A percentile compares a stretch with the other conserved stretches of the same genome.
Conservation (phyloP, 2,329 filamentous ascomycete species). For the Plenodomus biglobosus region DNA sequence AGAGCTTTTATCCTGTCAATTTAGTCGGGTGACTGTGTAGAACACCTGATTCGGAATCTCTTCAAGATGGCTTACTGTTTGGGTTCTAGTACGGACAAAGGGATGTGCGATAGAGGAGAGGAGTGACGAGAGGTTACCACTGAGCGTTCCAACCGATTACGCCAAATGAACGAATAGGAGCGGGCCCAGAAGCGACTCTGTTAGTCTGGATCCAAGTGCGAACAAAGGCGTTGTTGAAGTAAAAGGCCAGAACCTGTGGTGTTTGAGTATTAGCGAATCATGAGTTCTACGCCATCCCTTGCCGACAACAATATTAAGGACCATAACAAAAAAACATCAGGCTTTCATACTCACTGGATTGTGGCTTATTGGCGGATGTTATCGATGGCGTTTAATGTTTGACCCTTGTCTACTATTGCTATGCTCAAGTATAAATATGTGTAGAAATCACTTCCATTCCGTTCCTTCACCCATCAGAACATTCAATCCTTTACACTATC, state of each 20-base stretch:
- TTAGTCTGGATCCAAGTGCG: background rate
- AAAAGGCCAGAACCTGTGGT: background rate
- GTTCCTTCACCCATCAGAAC: slow-evolving; percentile 14
- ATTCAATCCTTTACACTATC: slow-evolving; percentile 22
- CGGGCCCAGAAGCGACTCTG: too few relatives aligned
- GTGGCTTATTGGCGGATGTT: background rate
- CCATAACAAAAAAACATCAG: slow-evolving; percentile 14
- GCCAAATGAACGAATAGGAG: too few relatives aligned
- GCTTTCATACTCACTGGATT: background rate
- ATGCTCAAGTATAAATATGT: slow-evolving; percentile 16
- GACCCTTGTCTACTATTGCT: background rate
- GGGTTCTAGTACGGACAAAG: too few relatives aligned
- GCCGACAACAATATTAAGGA: slow-evolving; percentile 22
- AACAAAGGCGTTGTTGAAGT: background rate
- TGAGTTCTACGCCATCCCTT: background rate
- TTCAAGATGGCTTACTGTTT: too few relatives aligned
- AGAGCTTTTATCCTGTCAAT: too few relatives aligned
- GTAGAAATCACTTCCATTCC: background rate
- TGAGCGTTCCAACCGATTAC: too few relatives aligned
- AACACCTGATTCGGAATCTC: too few relatives aligned
- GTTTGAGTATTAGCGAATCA: background rate
- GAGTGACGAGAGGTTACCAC: too few relatives aligned
- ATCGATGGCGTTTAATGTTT: background rate
- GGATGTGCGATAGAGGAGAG: too few relatives aligned
- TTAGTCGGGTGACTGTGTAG: too few relatives aligned